Evolutionary conservation across 768 basidiomycete species (phyloP).

Genomic region (Thelephora aurantiotincta): DNA sequence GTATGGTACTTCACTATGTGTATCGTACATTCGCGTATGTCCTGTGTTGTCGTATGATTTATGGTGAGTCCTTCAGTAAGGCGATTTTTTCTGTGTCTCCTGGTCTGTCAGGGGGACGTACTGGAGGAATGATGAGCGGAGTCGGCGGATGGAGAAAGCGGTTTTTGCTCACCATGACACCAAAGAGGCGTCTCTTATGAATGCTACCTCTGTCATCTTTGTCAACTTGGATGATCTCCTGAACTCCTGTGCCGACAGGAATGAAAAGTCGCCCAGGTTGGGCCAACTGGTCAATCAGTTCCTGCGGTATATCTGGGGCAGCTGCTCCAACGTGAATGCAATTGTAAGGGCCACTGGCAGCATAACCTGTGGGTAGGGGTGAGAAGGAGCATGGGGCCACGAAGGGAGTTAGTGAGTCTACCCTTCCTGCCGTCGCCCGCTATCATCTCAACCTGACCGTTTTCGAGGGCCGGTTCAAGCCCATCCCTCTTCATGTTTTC

Average conservation of each 20-base stretch:
- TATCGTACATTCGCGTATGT: no score
- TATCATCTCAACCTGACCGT: constrained; percentile 45
- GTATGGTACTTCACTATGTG: no score
- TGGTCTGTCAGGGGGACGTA: constrained; percentile 62
- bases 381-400: background rate
- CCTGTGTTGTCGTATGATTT: no score
- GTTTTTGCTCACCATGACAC: constrained; percentile 50
- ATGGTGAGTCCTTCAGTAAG: no score
- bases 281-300: constrained; percentile 68
- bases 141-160: background rate
- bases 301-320: constrained; percentile 53
- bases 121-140: constrained; percentile 18
- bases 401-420: background rate
- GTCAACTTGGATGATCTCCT: constrained; percentile 60
- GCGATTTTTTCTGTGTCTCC: constrained; percentile 9
- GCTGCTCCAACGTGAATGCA: constrained; percentile 94
- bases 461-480: constrained; percentile 35
- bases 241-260: constrained; percentile 55
- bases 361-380: constrained; percentile 7
- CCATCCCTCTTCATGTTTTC: constrained; percentile 58
- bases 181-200: constrained; percentile 53
- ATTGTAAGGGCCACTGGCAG: constrained; percentile 20
- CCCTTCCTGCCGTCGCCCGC: constrained; percentile 76
- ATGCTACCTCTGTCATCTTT: constrained; percentile 62
- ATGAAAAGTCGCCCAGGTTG: constrained; percentile 81